Evolutionary conservation across 2,329 filamentous ascomycete genomes (phyloP).

Genomic region (Capronia americana): DNA sequence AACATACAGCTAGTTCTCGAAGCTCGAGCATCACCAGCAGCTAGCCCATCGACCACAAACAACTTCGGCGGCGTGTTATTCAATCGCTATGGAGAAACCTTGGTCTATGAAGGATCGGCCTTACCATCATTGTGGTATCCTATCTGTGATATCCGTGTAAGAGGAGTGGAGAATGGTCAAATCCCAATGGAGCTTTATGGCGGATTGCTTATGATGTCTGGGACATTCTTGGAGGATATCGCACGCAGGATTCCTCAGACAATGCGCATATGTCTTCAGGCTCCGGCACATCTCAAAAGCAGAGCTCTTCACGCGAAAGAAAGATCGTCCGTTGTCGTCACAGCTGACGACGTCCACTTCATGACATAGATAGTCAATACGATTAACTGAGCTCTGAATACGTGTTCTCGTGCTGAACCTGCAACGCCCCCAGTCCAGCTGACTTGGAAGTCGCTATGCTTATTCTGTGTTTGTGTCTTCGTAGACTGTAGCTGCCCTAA

Average conservation of each 20-base stretch:
- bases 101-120: slow-evolving; percentile 35
- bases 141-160: slow-evolving; percentile 28
- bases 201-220: slow-evolving; percentile 39
- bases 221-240: slow-evolving; percentile 24
- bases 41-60: slow-evolving; percentile 20
- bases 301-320: slow-evolving; percentile 20
- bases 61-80: slow-evolving; percentile 29
- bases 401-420: not conserved
- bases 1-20: slow-evolving; percentile 26
- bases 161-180: slow-evolving; percentile 41
- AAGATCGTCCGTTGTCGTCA: slow-evolving; percentile 10
- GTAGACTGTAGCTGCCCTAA: not conserved
- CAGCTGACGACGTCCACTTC: not conserved
- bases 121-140: slow-evolving; percentile 29
- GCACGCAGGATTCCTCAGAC: slow-evolving; percentile 24
- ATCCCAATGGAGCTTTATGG: slow-evolving; percentile 37
- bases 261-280: slow-evolving; percentile 24
- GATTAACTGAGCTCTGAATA: slow-evolving; percentile 17
- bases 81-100: slow-evolving; percentile 28
- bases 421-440: not conserved
- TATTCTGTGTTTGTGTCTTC: not conserved
- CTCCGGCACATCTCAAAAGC: slow-evolving; percentile 28
- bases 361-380: slow-evolving; percentile 23
- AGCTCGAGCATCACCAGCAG: slow-evolving; percentile 24
- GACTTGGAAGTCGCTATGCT: not conserved